These are phyloP conservation scores for Abrus precatorius DNA, from an alignment of 306 rosid genomes.

Conservation along the genomic window DNA sequence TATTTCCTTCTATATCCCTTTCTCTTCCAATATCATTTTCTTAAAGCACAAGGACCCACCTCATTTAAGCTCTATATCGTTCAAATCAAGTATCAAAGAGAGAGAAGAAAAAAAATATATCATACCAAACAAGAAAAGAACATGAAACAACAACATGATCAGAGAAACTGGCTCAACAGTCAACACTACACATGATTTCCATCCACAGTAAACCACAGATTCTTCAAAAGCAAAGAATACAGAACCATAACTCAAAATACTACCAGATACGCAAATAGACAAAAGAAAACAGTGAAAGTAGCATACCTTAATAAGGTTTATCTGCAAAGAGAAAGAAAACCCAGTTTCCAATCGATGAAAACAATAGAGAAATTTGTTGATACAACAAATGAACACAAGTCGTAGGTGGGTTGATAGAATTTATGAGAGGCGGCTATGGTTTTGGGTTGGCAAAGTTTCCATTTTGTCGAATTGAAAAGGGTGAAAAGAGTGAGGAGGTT, in stretches of 20 bases:
- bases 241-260: slow-evolving; percentile 19
- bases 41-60: background rate
- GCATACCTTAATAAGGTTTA: slow-evolving; percentile 49
- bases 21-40: background rate
- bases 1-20: slow-evolving; percentile 10
- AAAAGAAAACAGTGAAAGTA: background rate
- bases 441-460: slow-evolving; percentile 25
- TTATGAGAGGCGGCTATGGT: slow-evolving; percentile 48
- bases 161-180: slow-evolving; percentile 12
- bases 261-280: background rate
- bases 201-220: background rate
- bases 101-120: background rate
- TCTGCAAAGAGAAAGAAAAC: slow-evolving; percentile 25
- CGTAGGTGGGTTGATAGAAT: background rate
- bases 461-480: slow-evolving; percentile 1
- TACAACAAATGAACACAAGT: background rate
- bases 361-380: slow-evolving; percentile 36
- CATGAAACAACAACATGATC: background rate
- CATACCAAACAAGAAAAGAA: background rate
- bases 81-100: background rate
- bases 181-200: slow-evolving; percentile 1
- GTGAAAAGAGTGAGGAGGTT: background rate
- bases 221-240: slow-evolving; percentile 6
- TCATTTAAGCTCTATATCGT: background rate
- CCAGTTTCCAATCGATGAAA: slow-evolving; percentile 42